A percentile compares a stretch with the other conserved stretches of the same genome.
phyloP scores from a whole-genome alignment of 768 basidiomycete genomes.

The Royoungia palumana region DNA sequence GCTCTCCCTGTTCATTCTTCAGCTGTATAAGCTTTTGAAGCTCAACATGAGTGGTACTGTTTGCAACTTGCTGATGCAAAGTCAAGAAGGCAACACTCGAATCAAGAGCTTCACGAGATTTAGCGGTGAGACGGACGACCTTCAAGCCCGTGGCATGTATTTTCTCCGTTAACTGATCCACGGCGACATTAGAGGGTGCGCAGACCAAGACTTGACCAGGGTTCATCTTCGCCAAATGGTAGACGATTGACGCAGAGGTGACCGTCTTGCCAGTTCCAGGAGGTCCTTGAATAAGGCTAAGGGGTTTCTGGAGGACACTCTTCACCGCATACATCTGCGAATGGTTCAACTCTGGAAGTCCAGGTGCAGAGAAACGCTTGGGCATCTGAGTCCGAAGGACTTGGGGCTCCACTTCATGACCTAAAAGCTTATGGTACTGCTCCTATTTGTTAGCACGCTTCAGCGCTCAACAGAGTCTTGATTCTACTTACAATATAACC shows the following conservation, averaged over 20 bases:
- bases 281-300: slow-evolving; percentile 96
- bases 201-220: slow-evolving; percentile 98
- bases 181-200: slow-evolving; percentile 98
- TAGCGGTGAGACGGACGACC: slow-evolving; percentile 95
- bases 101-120: slow-evolving; percentile 96
- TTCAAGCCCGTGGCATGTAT: slow-evolving; percentile 99
- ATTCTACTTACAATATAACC: slow-evolving; percentile 85
- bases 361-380: slow-evolving; percentile 95
- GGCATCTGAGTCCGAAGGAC: slow-evolving; percentile 90
- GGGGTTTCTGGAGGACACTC: slow-evolving; percentile 95
- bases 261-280: slow-evolving; percentile 99
- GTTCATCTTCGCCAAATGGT: slow-evolving; percentile 99
- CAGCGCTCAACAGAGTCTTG: neutral
- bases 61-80: slow-evolving; percentile 95
- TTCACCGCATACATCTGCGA: slow-evolving; percentile 99
- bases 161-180: slow-evolving; percentile 98
- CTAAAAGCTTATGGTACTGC: slow-evolving; percentile 97
- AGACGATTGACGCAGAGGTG: slow-evolving; percentile 97
- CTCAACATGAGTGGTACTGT: slow-evolving; percentile 93
- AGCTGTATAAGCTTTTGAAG: slow-evolving; percentile 97
- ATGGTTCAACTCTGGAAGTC: slow-evolving; percentile 96
- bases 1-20: slow-evolving; percentile 95
- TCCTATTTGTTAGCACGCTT: slow-evolving; percentile 2
- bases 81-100: slow-evolving; percentile 94
- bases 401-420: slow-evolving; percentile 96